phyloP scores from a whole-genome alignment of 2,329 filamentous ascomycete genomes.

The Bipolaris cookei region DNA sequence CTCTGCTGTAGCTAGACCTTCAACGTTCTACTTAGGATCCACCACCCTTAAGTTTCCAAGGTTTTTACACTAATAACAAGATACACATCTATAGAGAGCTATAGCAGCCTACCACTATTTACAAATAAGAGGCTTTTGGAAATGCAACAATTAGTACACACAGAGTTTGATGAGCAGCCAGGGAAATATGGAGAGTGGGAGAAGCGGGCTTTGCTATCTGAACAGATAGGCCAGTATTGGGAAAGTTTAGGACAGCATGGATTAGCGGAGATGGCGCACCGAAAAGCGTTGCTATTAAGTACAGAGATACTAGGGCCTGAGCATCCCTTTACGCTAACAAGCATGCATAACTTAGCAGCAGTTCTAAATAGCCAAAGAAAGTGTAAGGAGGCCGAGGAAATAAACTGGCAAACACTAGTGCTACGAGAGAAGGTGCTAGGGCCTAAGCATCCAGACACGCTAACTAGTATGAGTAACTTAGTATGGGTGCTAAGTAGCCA shows the following conservation, averaged over 20 bases:
- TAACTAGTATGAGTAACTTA: too few relatives aligned
- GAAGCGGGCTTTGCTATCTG: background rate
- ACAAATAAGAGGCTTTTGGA: background rate
- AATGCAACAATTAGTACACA: background rate
- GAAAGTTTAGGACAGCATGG: background rate
- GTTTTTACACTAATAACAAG: background rate
- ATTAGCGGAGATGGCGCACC: background rate
- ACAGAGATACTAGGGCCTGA: conserved; percentile 7
- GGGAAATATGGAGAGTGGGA: background rate
- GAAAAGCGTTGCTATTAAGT: background rate
- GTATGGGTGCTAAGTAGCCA: too few relatives aligned
- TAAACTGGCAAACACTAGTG: background rate
- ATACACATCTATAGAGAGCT: background rate
- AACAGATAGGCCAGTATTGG: background rate
- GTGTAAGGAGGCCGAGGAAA: background rate
- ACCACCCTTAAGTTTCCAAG: background rate
- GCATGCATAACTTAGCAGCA: background rate
- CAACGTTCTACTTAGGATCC: background rate
- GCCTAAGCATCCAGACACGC: too few relatives aligned
- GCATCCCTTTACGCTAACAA: background rate
- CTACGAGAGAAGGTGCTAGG: conserved; percentile 5
- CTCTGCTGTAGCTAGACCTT: background rate
- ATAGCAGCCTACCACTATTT: background rate
- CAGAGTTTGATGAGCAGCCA: background rate
- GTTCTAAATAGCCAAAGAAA: background rate